Base-by-base conservation (phyloP, 768 basidiomycete genomes). In the Mycena latifolia region DNA sequence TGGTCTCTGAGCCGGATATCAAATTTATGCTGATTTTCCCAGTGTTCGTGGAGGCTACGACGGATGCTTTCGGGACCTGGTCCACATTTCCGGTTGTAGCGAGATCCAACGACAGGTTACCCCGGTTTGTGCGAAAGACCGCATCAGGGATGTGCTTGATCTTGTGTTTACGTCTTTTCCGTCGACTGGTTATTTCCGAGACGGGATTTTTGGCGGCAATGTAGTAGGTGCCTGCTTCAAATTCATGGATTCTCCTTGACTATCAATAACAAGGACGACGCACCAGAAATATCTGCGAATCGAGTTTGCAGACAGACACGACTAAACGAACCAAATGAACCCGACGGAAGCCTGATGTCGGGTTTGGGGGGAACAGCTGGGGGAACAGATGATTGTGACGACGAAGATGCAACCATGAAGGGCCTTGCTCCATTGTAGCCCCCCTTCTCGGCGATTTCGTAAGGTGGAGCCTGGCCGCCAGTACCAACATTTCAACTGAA, bases 21-120 rank as follows among this genome's bases (percentile, higher is more conserved):
- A 69, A 33, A 58, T 69, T 69, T 18, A 69, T 11, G 47, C 61
- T 63, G 12, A 69, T 63, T 28, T 61, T 60, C 24, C 69, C 69
- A 18, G 51, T 54, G n/a, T 27, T 62, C 3, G 61, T 66, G 0
- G 64, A 66, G 3, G 47, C 69, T 33, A 31, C 24, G 10, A 69
- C 39, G 17, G 39, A 59, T 9, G 69, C 69, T 29, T 47, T 63
- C 12, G 69, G 37, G 17, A 35, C 61, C 9, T 66, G 61, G n/a
- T 17, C 41, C 20, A 29, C 37, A 43, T 66, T 63, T 3, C 69
- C 69, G 14, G 37, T 69, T 3, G 69, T 69, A 18, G 59, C 64
- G 2, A 69, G 61, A 63, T 69, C 69, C n/a, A 69, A 39, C 18
- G 61, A 31, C 12, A 69, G 45, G 15, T 66, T 66, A 6, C 69